These are phyloP conservation scores for Botryosphaeria agaves DNA, from an alignment of 2,329 filamentous ascomycete genomes.

Conservation along the genomic window DNA sequence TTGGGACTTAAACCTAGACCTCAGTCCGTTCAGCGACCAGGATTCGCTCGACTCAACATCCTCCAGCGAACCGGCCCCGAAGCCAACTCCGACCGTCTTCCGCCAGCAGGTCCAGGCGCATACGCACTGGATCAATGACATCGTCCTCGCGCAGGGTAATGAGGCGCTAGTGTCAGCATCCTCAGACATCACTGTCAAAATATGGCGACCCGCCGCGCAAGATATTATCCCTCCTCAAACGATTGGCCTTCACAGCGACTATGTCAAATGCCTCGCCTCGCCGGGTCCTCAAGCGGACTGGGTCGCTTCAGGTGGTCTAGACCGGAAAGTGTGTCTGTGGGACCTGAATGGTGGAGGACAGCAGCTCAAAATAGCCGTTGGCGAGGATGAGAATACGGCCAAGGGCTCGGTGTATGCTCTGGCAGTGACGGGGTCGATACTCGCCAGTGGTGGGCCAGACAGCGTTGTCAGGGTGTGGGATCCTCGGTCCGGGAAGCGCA, in stretches of 20 bases:
- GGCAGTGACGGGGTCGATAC: slow-evolving; percentile 58
- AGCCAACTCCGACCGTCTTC: slow-evolving; percentile 32
- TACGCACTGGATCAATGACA: slow-evolving; percentile 93
- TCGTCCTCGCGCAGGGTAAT: slow-evolving; percentile 62
- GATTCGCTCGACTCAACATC: neutral
- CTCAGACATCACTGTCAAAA: slow-evolving; percentile 83
- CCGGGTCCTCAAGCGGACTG: slow-evolving; percentile 56
- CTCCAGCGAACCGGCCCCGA: slow-evolving; percentile 9
- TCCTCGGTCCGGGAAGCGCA: slow-evolving; percentile 66
- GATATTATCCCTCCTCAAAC: slow-evolving; percentile 51
- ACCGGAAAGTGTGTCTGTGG: slow-evolving; percentile 86
- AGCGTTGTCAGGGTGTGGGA: slow-evolving; percentile 90
- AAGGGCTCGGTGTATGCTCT: slow-evolving; percentile 95
- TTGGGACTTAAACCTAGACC: slow-evolving; percentile 72
- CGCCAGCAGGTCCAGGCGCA: slow-evolving; percentile 59
- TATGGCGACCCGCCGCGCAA: slow-evolving; percentile 64
- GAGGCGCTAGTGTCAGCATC: slow-evolving; percentile 73
- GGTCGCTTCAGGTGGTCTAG: slow-evolving; percentile 87
- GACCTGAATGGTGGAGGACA: slow-evolving; percentile 79
- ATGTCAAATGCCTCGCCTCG: slow-evolving; percentile 84
- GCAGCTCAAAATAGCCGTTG: slow-evolving; percentile 69
- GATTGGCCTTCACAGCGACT: slow-evolving; percentile 87
- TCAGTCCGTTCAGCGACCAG: slow-evolving; percentile 17
- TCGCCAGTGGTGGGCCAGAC: slow-evolving; percentile 88
- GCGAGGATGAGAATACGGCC: slow-evolving; percentile 64